Percentiles rank a stretch among this genome's conserved stretches.
These are phyloP conservation scores for Suillus paluster DNA, from an alignment of 768 basidiomycete genomes.

Conservation along the genomic window DNA sequence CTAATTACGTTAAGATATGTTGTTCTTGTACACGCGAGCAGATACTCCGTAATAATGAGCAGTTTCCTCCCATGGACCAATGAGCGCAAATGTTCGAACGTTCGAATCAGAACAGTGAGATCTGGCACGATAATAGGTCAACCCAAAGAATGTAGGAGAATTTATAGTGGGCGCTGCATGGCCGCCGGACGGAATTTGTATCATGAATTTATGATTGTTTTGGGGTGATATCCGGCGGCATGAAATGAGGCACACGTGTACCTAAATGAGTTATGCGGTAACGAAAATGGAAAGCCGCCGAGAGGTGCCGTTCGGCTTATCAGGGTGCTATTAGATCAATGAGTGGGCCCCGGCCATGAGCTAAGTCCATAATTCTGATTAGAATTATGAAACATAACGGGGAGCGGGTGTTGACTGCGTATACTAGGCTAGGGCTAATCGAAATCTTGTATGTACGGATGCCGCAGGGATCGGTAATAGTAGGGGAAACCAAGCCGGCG, in stretches of 20 bases:
- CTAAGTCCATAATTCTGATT: background rate
- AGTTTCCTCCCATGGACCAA: background rate
- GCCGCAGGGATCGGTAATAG: conserved; percentile 28
- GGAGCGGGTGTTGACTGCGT: no score
- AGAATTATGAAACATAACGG: background rate
- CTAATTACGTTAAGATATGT: conserved; percentile 46
- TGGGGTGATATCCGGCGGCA: conserved; percentile 23
- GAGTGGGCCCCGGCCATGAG: background rate
- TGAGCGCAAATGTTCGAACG: background rate
- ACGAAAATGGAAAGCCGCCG: conserved; percentile 9
- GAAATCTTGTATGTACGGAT: background rate
- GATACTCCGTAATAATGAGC: conserved; percentile 14
- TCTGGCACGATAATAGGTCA: background rate
- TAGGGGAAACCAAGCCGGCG: conserved; percentile 36
- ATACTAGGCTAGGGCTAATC: no score
- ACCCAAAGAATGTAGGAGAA: background rate
- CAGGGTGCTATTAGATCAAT: no score
- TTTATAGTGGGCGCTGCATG: conserved; percentile 6
- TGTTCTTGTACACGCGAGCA: conserved; percentile 10
- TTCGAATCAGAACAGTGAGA: conserved; percentile 14
- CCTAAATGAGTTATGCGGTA: conserved; percentile 9
- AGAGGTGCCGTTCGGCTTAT: background rate
- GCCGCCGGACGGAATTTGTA: conserved; percentile 13
- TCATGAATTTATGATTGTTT: background rate
- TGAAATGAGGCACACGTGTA: conserved; percentile 15